Percentiles rank a stretch among this genome's conserved stretches.
These are phyloP conservation scores for Micromonas commoda DNA, from an alignment of 139 green algal genomes.

Conservation along the genomic window DNA sequence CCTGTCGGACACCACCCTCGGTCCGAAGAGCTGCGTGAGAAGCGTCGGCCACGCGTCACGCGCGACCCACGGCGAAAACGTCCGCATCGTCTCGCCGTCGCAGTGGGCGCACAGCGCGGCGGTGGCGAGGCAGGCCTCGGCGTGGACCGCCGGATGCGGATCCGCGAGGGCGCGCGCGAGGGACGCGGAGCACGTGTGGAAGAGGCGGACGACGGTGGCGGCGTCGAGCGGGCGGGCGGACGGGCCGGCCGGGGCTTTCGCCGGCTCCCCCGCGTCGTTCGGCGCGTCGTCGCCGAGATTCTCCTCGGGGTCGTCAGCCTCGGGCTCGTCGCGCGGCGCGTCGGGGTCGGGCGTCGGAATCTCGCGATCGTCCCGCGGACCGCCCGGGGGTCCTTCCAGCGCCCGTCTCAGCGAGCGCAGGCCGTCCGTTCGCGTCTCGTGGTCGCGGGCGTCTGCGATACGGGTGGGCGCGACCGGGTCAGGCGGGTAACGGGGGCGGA, in stretches of 20 bases:
- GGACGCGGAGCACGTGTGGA: neutral
- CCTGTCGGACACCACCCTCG: no score
- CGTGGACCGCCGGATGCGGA: neutral
- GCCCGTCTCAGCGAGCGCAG: no score
- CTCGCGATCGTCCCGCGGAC: neutral
- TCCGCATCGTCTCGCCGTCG: no score
- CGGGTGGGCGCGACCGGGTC: neutral
- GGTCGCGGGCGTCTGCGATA: neutral
- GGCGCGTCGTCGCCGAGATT: neutral
- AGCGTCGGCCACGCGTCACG: no score
- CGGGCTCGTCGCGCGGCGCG: neutral
- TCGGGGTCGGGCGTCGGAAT: no score
- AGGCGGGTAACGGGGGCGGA: neutral
- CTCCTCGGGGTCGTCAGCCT: neutral
- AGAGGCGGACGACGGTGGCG: neutral
- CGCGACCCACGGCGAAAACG: no score
- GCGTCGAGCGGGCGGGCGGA: neutral
- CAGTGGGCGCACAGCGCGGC: neutral
- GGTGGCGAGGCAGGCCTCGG: neutral
- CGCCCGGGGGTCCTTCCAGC: neutral
- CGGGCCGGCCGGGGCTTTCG: no score
- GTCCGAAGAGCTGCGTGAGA: no score
- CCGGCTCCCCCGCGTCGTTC: no score
- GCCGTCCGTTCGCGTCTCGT: no score
- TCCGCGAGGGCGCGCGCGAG: neutral